Conservation (phyloP, 2,329 filamentous ascomycete genomes). For the Hymenoscyphus infarciens region DNA sequence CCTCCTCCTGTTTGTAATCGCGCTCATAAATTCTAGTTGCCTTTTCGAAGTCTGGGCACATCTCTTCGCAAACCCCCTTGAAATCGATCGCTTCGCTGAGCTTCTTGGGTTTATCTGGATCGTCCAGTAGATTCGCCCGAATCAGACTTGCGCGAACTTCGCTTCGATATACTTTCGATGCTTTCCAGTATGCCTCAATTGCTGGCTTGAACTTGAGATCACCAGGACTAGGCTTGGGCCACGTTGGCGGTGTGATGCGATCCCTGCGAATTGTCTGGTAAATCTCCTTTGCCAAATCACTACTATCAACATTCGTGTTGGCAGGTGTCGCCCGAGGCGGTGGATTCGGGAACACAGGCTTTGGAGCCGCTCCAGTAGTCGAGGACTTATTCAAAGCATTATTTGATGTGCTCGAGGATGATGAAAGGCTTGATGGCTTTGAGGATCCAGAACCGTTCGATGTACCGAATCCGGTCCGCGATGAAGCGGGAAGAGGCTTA, state of each 20-base stretch:
- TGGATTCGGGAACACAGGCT: conserved; percentile 2
- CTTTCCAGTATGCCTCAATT: conserved; percentile 52
- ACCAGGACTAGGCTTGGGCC: conserved; percentile 18
- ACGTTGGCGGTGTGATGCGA: conserved; percentile 30
- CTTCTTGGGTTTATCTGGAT: conserved; percentile 59
- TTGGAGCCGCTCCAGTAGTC: background rate
- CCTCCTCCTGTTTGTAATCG: conserved; percentile 56
- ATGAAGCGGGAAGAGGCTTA: conserved; percentile 3
- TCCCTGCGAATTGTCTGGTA: conserved; percentile 52
- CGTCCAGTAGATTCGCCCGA: conserved; percentile 58
- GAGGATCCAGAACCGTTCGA: conserved; percentile 5
- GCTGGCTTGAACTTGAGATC: conserved; percentile 18
- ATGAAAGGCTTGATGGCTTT: background rate
- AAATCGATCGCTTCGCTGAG: conserved; percentile 63
- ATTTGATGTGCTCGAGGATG: background rate
- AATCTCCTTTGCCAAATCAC: conserved; percentile 45
- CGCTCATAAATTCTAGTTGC: conserved; percentile 59
- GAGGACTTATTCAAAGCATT: conserved; percentile 4
- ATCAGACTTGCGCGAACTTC: conserved; percentile 56
- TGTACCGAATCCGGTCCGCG: conserved; percentile 6
- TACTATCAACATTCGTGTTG: conserved; percentile 16
- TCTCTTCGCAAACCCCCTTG: conserved; percentile 65
- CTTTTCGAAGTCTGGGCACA: conserved; percentile 67
- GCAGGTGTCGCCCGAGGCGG: background rate
- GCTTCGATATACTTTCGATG: conserved; percentile 54